Percentiles rank a stretch among this genome's conserved stretches.
Conservation (phyloP, 768 basidiomycete genomes). For the Lactifluus pinguis region DNA sequence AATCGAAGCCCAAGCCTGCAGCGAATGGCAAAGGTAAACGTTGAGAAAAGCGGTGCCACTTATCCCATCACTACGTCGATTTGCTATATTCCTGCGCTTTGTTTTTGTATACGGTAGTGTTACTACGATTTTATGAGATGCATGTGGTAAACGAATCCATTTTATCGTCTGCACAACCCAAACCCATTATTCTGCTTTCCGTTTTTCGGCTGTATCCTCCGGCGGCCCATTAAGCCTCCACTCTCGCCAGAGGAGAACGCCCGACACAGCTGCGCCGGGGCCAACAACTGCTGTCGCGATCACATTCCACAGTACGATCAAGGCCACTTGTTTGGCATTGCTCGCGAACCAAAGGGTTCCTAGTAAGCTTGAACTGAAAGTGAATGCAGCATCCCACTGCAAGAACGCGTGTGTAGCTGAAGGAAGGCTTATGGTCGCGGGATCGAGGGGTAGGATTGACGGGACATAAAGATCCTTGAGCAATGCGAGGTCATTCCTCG, state of each 20-base stretch:
- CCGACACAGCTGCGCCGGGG: constrained; percentile 16
- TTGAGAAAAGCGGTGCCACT: neutral
- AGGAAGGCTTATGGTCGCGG: neutral
- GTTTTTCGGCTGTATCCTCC: neutral
- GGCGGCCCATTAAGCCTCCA: constrained; percentile 5
- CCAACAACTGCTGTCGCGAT: constrained; percentile 7
- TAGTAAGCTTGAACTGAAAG: constrained; percentile 4
- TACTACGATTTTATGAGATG: neutral
- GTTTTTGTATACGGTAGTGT: constrained; percentile 13
- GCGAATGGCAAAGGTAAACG: constrained; percentile 24
- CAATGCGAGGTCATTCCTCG: neutral
- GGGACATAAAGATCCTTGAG: constrained; percentile 12
- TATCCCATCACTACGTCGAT: neutral
- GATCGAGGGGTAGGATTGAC: neutral
- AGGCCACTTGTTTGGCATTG: neutral
- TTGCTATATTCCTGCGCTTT: constrained; percentile 4
- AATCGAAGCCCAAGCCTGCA: constrained; percentile 25
- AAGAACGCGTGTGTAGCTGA: constrained; percentile 5
- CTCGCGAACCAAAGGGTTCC: constrained; percentile 15
- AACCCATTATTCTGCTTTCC: neutral
- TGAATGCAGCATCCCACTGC: constrained; percentile 14
- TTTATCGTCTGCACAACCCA: neutral
- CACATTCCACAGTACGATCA: constrained; percentile 8
- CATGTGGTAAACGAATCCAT: neutral
- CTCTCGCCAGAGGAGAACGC: constrained; percentile 15